A percentile compares a stretch with the other conserved stretches of the same genome.
These are phyloP conservation scores for Diospyros kaki DNA, from an alignment of 148 eudicot genomes.

Conservation along the genomic window DNA sequence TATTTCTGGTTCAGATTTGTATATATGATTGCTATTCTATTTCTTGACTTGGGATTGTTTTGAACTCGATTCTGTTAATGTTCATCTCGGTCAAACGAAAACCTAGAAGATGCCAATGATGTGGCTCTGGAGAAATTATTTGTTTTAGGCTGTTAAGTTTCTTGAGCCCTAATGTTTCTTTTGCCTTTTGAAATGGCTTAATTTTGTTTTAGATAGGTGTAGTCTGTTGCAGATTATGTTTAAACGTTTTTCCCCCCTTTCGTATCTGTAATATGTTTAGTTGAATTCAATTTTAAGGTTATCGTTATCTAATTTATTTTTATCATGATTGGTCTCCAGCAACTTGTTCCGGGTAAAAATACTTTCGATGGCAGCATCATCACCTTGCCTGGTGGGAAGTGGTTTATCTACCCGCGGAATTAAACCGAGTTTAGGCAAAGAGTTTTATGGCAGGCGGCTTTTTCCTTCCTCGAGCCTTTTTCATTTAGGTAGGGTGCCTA, in stretches of 20 bases:
- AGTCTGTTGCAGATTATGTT: too few species aligned
- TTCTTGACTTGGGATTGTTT: background rate
- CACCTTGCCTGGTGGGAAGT: constrained; percentile 56
- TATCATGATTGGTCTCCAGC: background rate
- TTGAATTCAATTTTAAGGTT: too few species aligned
- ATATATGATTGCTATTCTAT: background rate
- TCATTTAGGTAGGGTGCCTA: constrained; percentile 34
- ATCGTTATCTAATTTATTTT: background rate
- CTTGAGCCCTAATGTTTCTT: too few species aligned
- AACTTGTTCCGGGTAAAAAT: background rate
- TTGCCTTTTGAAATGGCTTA: too few species aligned
- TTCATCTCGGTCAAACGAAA: too few species aligned
- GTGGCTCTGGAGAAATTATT: background rate
- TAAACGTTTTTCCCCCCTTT: too few species aligned
- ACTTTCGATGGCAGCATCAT: constrained; percentile 49
- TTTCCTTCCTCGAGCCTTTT: constrained; percentile 33
- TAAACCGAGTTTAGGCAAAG: constrained; percentile 39
- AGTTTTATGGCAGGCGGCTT: constrained; percentile 35
- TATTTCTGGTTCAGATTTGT: background rate
- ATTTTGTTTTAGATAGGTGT: too few species aligned
- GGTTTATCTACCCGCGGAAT: constrained; percentile 29
- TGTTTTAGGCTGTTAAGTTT: too few species aligned
- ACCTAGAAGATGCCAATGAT: background rate
- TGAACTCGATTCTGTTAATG: too few species aligned
- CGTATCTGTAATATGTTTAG: too few species aligned